These are phyloP conservation scores for Neurospora sp. DNA, from an alignment of 495 filamentous ascomycete genomes.

Conservation along the genomic window DNA sequence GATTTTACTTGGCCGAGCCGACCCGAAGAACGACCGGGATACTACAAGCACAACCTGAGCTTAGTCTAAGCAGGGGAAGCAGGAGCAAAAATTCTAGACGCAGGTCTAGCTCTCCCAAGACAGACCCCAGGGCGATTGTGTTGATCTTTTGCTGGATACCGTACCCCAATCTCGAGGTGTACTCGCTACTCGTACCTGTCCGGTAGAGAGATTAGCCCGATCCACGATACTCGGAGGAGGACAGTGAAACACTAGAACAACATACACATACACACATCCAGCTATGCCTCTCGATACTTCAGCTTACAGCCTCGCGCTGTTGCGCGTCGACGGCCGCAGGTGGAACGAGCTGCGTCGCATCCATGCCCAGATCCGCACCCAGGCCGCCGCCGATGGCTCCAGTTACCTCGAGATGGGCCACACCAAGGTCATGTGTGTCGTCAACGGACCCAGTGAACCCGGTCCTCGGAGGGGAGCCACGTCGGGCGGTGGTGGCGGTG, in stretches of 20 bases:
- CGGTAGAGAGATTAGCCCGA: neutral
- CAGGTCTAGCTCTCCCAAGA: neutral
- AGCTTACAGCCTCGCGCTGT: constrained; percentile 72
- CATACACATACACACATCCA: neutral
- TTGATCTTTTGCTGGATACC: neutral
- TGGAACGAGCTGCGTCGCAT: constrained; percentile 97
- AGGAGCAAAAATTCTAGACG: neutral
- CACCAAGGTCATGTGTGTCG: constrained; percentile 89
- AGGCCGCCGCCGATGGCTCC: constrained; percentile 81
- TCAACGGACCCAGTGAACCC: constrained; percentile 71
- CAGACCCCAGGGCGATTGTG: neutral
- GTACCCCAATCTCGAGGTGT: neutral
- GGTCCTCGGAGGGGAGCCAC: constrained; percentile 25
- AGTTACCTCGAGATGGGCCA: constrained; percentile 92
- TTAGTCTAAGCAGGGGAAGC: neutral
- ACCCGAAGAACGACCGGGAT: neutral
- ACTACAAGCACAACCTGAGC: neutral
- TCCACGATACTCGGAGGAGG: neutral
- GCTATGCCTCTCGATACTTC: constrained; percentile 85
- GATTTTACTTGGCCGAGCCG: neutral
- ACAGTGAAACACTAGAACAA: neutral
- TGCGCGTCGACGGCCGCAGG: constrained; percentile 86
- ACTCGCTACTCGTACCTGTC: neutral
- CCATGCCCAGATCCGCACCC: constrained; percentile 80
- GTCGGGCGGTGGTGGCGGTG: constrained; percentile 35